Percentiles rank a stretch among this genome's conserved stretches.
Conservation (phyloP, 805 yeast genomes). For the Saccharomycopsis capsularis region DNA sequence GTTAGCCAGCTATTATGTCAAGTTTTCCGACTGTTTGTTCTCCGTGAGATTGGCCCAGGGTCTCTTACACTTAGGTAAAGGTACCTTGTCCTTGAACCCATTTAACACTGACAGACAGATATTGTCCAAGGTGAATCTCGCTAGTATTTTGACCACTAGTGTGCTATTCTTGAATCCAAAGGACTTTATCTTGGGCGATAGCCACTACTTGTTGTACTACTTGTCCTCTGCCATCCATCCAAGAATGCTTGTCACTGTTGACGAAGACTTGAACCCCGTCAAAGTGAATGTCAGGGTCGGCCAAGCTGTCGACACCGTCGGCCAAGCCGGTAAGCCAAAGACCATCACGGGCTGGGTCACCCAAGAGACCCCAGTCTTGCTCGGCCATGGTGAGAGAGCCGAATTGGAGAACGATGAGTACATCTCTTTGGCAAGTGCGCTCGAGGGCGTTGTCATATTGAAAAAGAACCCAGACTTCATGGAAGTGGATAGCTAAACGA, state of each 20-base stretch:
- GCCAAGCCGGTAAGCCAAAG: slow-evolving; percentile 98
- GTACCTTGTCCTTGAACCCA: slow-evolving; percentile 83
- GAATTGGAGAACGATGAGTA: slow-evolving; percentile 95
- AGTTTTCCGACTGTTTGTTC: slow-evolving; percentile 84
- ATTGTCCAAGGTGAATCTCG: slow-evolving; percentile 81
- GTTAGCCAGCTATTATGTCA: slow-evolving; percentile 85
- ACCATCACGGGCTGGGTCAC: slow-evolving; percentile 99
- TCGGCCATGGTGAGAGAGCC: slow-evolving; percentile 93
- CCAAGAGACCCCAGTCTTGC: slow-evolving; percentile 91
- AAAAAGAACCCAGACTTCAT: slow-evolving; percentile 83
- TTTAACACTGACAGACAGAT: slow-evolving; percentile 85
- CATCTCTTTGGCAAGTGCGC: slow-evolving; percentile 66
- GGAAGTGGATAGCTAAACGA: slow-evolving; percentile 46
- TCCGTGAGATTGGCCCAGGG: slow-evolving; percentile 96
- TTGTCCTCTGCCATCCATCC: slow-evolving; percentile 87
- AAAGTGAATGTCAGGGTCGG: slow-evolving; percentile 98
- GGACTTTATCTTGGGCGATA: slow-evolving; percentile 66
- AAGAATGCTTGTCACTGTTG: slow-evolving; percentile 86
- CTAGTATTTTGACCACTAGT: slow-evolving; percentile 77
- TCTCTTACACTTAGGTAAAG: slow-evolving; percentile 90
- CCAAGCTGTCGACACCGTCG: slow-evolving; percentile 97
- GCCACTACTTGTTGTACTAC: slow-evolving; percentile 77
- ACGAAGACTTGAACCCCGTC: slow-evolving; percentile 75
- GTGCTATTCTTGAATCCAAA: slow-evolving; percentile 83
- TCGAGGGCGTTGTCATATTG: slow-evolving; percentile 91